These are phyloP conservation scores for Beauveria scarabaeidicola DNA, from an alignment of 2,329 filamentous ascomycete species.

Conservation along the genomic window DNA sequence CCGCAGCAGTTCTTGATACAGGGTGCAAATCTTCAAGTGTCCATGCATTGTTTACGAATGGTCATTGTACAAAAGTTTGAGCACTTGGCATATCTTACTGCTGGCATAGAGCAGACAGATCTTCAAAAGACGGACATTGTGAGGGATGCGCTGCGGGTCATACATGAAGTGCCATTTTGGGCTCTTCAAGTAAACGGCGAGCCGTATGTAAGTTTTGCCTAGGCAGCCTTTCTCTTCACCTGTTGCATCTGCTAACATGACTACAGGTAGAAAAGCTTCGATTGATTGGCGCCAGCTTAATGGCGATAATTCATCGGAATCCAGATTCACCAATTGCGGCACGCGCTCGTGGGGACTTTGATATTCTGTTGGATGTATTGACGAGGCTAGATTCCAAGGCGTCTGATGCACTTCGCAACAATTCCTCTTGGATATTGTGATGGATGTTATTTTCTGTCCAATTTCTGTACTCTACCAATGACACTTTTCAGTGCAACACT, in stretches of 20 bases:
- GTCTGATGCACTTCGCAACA: constrained; percentile 30
- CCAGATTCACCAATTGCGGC: constrained; percentile 27
- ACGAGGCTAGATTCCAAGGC: constrained; percentile 34
- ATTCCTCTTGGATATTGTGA: constrained; percentile 16
- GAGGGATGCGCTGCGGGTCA: constrained; percentile 31
- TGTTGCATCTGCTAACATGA: neutral
- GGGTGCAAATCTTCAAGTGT: constrained; percentile 32
- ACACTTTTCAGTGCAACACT: neutral
- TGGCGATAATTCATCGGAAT: constrained; percentile 31
- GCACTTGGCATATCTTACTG: constrained; percentile 23
- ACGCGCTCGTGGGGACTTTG: constrained; percentile 30
- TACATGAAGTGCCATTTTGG: constrained; percentile 34
- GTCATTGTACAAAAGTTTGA: constrained; percentile 30
- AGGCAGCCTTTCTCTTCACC: neutral
- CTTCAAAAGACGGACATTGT: constrained; percentile 34
- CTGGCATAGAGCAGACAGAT: constrained; percentile 24
- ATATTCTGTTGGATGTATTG: constrained; percentile 31
- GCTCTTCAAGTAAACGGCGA: constrained; percentile 32
- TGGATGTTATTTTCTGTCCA: neutral
- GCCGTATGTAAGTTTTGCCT: constrained; percentile 25
- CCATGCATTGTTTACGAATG: constrained; percentile 33
- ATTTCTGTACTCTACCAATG: neutral
- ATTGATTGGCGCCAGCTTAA: constrained; percentile 28
- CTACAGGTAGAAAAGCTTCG: constrained; percentile 32
- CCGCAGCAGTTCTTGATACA: constrained; percentile 29